Evolutionary conservation across 768 basidiomycete species (phyloP), one percentile per base, ranked within the genome.

Genomic region (Termitomyces sp.): DNA sequence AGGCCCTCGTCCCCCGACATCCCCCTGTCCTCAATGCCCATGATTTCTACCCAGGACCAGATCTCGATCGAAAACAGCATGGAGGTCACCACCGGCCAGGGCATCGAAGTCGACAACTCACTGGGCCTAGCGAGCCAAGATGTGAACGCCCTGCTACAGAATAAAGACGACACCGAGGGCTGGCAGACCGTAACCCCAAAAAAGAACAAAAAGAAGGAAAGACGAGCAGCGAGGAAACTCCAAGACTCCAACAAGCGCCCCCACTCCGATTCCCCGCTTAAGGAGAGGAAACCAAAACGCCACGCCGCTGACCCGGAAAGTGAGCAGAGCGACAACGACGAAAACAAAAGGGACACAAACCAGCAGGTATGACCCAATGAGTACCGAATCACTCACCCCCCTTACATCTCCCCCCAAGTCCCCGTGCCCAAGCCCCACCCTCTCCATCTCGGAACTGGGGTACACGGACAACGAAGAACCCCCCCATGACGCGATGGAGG

Each of bases 41-140:
- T 11, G 1, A 18, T 46, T 3, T 46, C 20, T 0, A 46, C 45
- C 3, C 45, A 46, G 20, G 45, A 46, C 4, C 45, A 46, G 5
- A 4, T 22, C 8, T 0, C 9, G 0, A 46, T 46, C 0, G 45
- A 46, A 11, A 22, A 12, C 4, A 46, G 20, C 9, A 2, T 4
- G 0, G 8, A 44, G 8, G 0, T 12, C 1, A 22, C 9, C 4
- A n/a, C 0, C 8, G 20, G 2, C 5, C 6, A n/a, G 42, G n/a
- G 22, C 11, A 24, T 48, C 2, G 3, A 15, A 20, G 7, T 20
- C 22, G 13, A 28, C 6, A 13, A n/a, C n/a, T n/a, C n/a, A n/a
- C n/a, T n/a, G n/a, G n/a, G n/a, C n/a, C n/a, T n/a, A 1, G 46
- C 46, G 15, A 24, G 46, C 4, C 3, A 20, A 12, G 22, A 24